Conservation (phyloP, 352 stramenopile species). For the Phytophthora sansomeana region DNA sequence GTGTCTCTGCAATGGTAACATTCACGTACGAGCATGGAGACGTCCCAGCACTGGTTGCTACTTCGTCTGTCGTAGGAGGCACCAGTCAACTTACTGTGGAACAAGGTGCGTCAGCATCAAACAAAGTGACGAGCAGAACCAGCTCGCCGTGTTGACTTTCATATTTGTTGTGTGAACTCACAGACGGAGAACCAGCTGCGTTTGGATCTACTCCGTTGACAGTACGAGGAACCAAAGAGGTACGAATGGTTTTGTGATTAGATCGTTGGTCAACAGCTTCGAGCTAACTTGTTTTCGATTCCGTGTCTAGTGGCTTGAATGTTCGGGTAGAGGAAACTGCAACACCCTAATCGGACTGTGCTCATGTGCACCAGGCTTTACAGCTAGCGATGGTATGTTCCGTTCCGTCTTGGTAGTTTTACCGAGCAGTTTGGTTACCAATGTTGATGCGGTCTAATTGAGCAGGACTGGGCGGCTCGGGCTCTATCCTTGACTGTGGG, state of each 20-base stretch:
- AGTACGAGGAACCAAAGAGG: slow-evolving; percentile 69
- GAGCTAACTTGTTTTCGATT: slow-evolving; percentile 2
- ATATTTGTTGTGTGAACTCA: not conserved
- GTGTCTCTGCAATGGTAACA: slow-evolving; percentile 68
- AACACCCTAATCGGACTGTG: slow-evolving; percentile 61
- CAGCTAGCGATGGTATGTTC: slow-evolving; percentile 60
- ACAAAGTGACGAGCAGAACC: not conserved
- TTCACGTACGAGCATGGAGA: slow-evolving; percentile 77
- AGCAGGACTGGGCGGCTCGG: slow-evolving; percentile 35
- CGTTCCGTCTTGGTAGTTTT: not conserved
- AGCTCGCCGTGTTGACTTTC: not conserved
- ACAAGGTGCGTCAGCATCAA: slow-evolving; percentile 28
- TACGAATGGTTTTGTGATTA: slow-evolving; percentile 15
- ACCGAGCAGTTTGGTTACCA: not conserved
- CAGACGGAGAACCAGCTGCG: slow-evolving; percentile 41
- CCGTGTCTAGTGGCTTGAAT: slow-evolving; percentile 61
- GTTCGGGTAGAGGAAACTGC: slow-evolving; percentile 65
- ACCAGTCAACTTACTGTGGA: slow-evolving; percentile 48
- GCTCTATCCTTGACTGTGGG: slow-evolving; percentile 52
- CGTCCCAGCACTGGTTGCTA: slow-evolving; percentile 56
- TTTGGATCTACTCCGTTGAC: slow-evolving; percentile 50
- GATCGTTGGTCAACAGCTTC: not conserved
- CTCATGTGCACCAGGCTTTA: slow-evolving; percentile 55
- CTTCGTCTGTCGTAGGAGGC: slow-evolving; percentile 40
- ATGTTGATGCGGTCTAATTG: not conserved